Conservation (phyloP, 495 filamentous ascomycete species). For the Penicillium angulare region DNA sequence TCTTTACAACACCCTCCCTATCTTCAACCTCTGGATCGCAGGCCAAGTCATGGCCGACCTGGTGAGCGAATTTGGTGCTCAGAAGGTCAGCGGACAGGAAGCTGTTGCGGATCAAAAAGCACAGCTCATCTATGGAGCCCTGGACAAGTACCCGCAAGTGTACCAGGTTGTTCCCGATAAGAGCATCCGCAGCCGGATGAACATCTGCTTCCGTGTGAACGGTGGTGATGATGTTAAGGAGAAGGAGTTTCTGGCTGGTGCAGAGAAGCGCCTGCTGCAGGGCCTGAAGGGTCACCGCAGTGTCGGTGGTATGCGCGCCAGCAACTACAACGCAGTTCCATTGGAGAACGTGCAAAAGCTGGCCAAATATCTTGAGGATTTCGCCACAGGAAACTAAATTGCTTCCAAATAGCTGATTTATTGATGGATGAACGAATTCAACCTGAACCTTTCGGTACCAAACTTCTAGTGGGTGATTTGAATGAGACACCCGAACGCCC, state of each 20-base stretch:
- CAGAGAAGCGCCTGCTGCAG: slow-evolving; percentile 49
- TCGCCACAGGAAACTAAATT: slow-evolving; percentile 40
- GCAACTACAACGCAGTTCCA: slow-evolving; percentile 62
- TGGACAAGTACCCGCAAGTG: slow-evolving; percentile 67
- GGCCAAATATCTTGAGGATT: slow-evolving; percentile 57
- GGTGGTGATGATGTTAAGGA: slow-evolving; percentile 59
- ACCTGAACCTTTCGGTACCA: slow-evolving; percentile 12
- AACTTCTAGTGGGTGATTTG: slow-evolving; percentile 9
- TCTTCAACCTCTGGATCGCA: slow-evolving; percentile 90
- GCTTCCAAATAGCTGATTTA: background rate
- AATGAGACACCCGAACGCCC: slow-evolving; percentile 8
- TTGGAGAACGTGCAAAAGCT: slow-evolving; percentile 60
- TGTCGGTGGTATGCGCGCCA: slow-evolving; percentile 59
- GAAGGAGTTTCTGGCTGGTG: slow-evolving; percentile 74
- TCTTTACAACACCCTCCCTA: slow-evolving; percentile 91
- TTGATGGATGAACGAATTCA: slow-evolving; percentile 10
- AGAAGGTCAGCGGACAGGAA: slow-evolving; percentile 65
- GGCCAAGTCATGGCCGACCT: slow-evolving; percentile 76
- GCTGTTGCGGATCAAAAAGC: slow-evolving; percentile 70
- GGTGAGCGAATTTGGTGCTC: slow-evolving; percentile 53
- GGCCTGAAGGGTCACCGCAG: slow-evolving; percentile 83
- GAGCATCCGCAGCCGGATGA: slow-evolving; percentile 77
- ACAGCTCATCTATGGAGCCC: slow-evolving; percentile 64
- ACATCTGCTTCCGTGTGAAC: slow-evolving; percentile 80
- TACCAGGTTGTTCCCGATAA: slow-evolving; percentile 75